phyloP scores from a whole-genome alignment of 1,139 yeast species.

The Suzukiozyma palmioleophila region DNA sequence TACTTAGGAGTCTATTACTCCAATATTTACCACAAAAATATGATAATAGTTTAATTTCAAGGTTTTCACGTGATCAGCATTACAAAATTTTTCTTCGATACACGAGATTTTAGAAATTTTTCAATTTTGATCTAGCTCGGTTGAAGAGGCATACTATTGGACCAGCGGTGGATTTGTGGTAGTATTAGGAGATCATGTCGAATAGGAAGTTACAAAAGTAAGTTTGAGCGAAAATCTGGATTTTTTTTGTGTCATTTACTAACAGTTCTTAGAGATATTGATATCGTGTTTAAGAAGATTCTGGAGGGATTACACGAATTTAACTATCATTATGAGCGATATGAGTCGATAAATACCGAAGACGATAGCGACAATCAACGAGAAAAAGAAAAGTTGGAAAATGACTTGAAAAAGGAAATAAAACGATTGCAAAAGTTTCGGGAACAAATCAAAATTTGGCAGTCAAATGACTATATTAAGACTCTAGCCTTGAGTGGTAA shows the following conservation, averaged over 20 bases:
- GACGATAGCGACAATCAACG: slow-evolving; percentile 78
- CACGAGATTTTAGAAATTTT: slow-evolving; percentile 2
- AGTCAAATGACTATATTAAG: slow-evolving; percentile 40
- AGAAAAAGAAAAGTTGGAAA: slow-evolving; percentile 90
- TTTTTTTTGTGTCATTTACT: slow-evolving; percentile 10
- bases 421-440: slow-evolving; percentile 91
- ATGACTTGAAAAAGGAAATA: slow-evolving; percentile 91
- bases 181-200: slow-evolving; percentile 21
- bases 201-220: slow-evolving; percentile 48
- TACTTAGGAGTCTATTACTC: too few species aligned
- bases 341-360: slow-evolving; percentile 34
- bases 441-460: slow-evolving; percentile 96
- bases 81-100: slow-evolving; percentile 1
- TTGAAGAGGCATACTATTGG: background rate
- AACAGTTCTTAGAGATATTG: slow-evolving; percentile 59
- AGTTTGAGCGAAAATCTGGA: slow-evolving; percentile 12
- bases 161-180: background rate
- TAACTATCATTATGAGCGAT: slow-evolving; percentile 44
- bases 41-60: background rate
- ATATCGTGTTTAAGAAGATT: slow-evolving; percentile 90
- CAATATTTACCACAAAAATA: too few species aligned
- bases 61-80: slow-evolving; percentile 2
- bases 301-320: slow-evolving; percentile 90
- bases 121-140: background rate
- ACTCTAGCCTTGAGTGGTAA: slow-evolving; percentile 35